A percentile compares a stretch with the other conserved stretches of the same genome.
Conservation (phyloP, 305 asterid genomes). For the Solanum hybrid region DNA sequence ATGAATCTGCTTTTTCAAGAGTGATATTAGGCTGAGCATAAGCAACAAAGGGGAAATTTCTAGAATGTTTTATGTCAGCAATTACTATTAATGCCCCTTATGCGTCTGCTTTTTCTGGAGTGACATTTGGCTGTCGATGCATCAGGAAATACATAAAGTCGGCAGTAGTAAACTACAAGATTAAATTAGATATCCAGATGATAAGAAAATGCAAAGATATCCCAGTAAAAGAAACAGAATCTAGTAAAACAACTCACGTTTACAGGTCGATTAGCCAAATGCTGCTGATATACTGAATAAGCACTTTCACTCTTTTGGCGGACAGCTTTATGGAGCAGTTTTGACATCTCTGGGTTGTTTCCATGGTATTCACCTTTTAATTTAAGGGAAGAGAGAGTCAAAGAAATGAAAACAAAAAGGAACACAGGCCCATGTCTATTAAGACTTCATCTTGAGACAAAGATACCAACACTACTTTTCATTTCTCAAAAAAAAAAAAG, state of each 20-base stretch:
- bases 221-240: neutral
- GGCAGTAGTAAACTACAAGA: neutral
- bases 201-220: neutral
- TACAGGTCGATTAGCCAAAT: constrained; percentile 92
- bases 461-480: neutral
- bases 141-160: neutral
- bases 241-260: constrained; percentile 49
- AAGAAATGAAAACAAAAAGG: neutral
- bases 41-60: neutral
- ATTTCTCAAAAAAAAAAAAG: neutral
- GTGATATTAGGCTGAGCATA: neutral
- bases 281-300: constrained; percentile 88
- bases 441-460: neutral
- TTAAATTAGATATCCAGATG: constrained; percentile 1
- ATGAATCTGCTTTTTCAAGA: neutral
- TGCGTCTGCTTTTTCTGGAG: neutral
- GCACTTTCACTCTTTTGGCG: constrained; percentile 87
- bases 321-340: constrained; percentile 98
- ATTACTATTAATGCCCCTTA: neutral
- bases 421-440: neutral
- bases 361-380: constrained; percentile 92
- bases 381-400: constrained; percentile 5
- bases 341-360: constrained; percentile 99
- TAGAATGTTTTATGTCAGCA: neutral
- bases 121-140: neutral